Evolutionary conservation across 768 basidiomycete species (phyloP).

Genomic region (Pholiota molesta): DNA sequence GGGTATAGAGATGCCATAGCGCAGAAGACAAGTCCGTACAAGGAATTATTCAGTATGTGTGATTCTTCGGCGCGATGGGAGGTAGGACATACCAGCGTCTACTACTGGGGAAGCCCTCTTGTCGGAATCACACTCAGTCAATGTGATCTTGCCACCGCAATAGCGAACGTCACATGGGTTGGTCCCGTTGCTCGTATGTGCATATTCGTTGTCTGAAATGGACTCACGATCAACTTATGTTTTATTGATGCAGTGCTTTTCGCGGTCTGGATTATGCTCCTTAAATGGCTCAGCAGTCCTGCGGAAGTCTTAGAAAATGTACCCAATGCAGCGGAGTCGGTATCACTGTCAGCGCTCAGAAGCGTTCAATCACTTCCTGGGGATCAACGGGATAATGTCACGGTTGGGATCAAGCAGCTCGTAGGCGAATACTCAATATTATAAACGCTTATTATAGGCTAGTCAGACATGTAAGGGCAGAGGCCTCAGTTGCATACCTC

Average conservation of each 20-base stretch:
- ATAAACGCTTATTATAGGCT: too few relatives aligned
- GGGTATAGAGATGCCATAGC: background rate
- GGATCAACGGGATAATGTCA: too few relatives aligned
- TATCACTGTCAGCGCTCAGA: too few relatives aligned
- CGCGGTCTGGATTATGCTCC: background rate
- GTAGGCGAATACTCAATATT: too few relatives aligned
- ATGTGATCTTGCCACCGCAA: background rate
- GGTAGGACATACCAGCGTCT: background rate
- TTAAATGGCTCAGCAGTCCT: background rate
- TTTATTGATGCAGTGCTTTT: background rate
- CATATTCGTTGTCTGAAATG: too few relatives aligned
- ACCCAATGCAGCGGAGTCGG: too few relatives aligned
- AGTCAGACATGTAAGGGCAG: too few relatives aligned
- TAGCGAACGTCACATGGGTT: conserved; percentile 3
- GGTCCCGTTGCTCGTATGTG: conserved; percentile 7
- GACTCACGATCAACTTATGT: background rate
- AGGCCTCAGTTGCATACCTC: too few relatives aligned
- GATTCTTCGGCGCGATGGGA: background rate
- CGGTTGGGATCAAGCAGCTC: too few relatives aligned
- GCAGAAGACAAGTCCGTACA: background rate
- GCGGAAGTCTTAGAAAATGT: background rate
- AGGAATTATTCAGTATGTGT: background rate
- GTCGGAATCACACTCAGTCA: background rate
- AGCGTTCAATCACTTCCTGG: too few relatives aligned
- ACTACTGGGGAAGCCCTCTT: too few relatives aligned